These are phyloP conservation scores for Monilinia laxa DNA, from an alignment of 2,329 filamentous ascomycete genomes.

Conservation along the genomic window DNA sequence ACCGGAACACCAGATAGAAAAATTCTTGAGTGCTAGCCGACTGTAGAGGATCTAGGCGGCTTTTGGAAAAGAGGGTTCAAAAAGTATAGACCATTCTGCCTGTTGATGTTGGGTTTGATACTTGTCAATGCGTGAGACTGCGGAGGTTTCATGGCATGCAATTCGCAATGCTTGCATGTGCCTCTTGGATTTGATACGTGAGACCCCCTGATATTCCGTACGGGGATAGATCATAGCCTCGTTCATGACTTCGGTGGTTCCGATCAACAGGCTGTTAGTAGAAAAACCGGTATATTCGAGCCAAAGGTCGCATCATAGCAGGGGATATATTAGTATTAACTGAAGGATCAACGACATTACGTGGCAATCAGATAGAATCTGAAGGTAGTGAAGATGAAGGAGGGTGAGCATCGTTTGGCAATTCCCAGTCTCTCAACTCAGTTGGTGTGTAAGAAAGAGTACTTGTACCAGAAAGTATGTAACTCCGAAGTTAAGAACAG, in stretches of 20 bases:
- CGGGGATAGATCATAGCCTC: neutral
- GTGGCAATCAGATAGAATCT: neutral
- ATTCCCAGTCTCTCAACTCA: neutral
- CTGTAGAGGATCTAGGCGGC: too few species aligned
- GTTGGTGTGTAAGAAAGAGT: neutral
- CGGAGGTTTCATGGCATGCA: neutral
- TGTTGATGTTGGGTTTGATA: neutral
- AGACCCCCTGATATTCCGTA: neutral
- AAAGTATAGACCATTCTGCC: neutral
- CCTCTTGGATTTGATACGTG: neutral
- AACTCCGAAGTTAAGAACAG: too few species aligned
- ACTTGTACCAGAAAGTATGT: too few species aligned
- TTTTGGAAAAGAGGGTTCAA: too few species aligned
- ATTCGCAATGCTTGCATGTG: neutral
- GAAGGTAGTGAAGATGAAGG: neutral
- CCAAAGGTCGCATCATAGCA: neutral
- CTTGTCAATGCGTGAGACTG: neutral
- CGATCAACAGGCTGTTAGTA: neutral
- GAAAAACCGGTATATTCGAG: neutral
- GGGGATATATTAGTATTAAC: neutral
- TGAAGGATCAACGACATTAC: neutral
- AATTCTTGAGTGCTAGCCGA: neutral
- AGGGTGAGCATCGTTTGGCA: neutral
- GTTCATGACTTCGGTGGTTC: neutral
- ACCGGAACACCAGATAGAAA: too few species aligned